Evolutionary conservation across 2,329 filamentous ascomycete species (phyloP).

Genomic region (Neocucurbitaria cava): DNA sequence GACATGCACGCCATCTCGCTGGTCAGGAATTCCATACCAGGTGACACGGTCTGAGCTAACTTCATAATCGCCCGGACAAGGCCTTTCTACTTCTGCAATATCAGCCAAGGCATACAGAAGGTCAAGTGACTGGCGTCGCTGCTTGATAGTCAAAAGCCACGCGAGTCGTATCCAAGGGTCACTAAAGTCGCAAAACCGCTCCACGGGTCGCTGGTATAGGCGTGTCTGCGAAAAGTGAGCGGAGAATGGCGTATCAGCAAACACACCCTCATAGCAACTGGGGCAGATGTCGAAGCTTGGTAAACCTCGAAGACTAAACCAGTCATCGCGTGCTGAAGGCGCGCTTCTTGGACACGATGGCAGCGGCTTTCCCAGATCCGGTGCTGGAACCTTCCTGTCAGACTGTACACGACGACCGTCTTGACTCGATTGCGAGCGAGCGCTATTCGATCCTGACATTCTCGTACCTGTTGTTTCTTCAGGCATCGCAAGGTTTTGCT

Average conservation of each 20-base stretch:
- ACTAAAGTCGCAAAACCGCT: conserved; percentile 79
- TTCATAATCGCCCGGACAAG: conserved; percentile 66
- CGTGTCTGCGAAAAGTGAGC: conserved; percentile 70
- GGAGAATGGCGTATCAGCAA: conserved; percentile 71
- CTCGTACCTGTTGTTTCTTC: conserved; percentile 32
- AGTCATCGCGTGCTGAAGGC: conserved; percentile 72
- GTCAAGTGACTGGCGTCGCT: conserved; percentile 69
- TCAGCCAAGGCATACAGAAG: conserved; percentile 74
- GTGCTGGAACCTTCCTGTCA: conserved; percentile 8
- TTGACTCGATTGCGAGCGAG: conserved; percentile 31
- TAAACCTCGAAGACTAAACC: conserved; percentile 77
- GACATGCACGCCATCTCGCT: conserved; percentile 67
- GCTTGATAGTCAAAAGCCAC: conserved; percentile 79
- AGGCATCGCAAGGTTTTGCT: conserved; percentile 7
- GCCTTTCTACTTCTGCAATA: conserved; percentile 62
- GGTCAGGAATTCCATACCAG: conserved; percentile 80
- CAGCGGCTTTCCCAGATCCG: conserved; percentile 34
- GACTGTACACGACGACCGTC: conserved; percentile 32
- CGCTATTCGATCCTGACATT: conserved; percentile 34
- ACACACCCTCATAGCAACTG: conserved; percentile 75
- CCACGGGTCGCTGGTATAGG: conserved; percentile 62
- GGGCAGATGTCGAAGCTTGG: conserved; percentile 82
- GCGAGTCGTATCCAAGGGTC: conserved; percentile 84
- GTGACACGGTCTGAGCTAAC: conserved; percentile 57
- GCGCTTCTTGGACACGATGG: conserved; percentile 72